A percentile compares a stretch with the other conserved stretches of the same genome.
Conservation (phyloP, 2,329 filamentous ascomycete species). For the Xylaria sp. region DNA sequence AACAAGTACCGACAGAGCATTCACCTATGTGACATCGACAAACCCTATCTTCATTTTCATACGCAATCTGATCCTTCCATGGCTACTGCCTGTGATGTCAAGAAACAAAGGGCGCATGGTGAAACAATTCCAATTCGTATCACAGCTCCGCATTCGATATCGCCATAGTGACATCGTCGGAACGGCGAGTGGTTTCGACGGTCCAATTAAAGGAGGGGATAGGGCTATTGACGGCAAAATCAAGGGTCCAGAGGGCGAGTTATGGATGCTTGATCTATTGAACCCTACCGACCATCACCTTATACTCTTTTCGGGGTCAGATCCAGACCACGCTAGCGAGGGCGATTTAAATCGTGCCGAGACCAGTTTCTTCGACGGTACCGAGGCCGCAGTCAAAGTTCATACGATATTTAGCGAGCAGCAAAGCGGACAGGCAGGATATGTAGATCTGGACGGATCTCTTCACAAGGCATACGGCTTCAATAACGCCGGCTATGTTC, state of each 20-base stretch:
- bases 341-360: constrained; percentile 40
- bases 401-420: constrained; percentile 40
- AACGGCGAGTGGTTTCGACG: constrained; percentile 46
- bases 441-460: constrained; percentile 41
- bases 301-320: constrained; percentile 44
- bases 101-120: constrained; percentile 37
- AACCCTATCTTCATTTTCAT: constrained; percentile 52
- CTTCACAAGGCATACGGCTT: constrained; percentile 45
- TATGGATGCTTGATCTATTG: constrained; percentile 43
- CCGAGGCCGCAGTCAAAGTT: constrained; percentile 34
- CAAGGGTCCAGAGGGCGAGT: constrained; percentile 33
- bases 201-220: constrained; percentile 58
- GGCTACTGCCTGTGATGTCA: constrained; percentile 53
- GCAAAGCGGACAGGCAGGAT: constrained; percentile 26
- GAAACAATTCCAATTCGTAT: constrained; percentile 51
- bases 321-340: constrained; percentile 28
- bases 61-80: constrained; percentile 54
- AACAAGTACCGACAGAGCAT: constrained; percentile 54
- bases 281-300: constrained; percentile 42
- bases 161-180: constrained; percentile 50
- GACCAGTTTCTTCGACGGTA: constrained; percentile 33
- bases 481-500: constrained; percentile 43
- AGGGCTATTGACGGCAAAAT: constrained; percentile 55
- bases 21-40: constrained; percentile 52
- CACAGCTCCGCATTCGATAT: constrained; percentile 56